Base-by-base conservation (phyloP, 192 early-diverging fungal genomes). In the Paraglomus occultum region DNA sequence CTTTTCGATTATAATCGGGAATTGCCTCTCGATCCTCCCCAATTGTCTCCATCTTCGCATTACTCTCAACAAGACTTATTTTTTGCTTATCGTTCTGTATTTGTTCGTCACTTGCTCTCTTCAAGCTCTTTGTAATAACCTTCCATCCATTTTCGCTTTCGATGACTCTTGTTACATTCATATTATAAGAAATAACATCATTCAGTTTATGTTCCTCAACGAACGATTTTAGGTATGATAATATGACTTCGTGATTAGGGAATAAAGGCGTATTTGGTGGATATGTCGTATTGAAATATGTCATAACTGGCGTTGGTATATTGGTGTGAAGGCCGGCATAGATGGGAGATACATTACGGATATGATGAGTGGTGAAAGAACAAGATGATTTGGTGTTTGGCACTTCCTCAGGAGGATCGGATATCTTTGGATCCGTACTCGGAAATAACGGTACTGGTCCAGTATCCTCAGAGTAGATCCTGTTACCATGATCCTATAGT, bases 261-360 rank as follows among this genome's bases (percentile, higher is more conserved):
- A 79, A 86, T n/a, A 76, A 55, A 6, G 79, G 76, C 2, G 69
- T 62, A 1, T 72, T 23, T 0, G 18, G 2, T 9, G 71, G 73
- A 45, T 84, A 86, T 5, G 74, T 70, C 18, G 74, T 45, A 54
- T 77, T 79, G 4, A 75, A 72, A 59, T 74, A 84, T 47, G 77
- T 73, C 85, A 86, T 86, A 3, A 84, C 77, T 20, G 75, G 73
- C 8, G 55, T 80, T 23, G 85, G 81, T n/a, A 86, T 49, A 51
- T 86, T 86, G 18, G 85, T 81, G 44, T 74, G 74, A 1, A 86
- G 67, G 9, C 74, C 67, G n/a, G 73, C 64, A 62, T 86, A 84
- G 14, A 79, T 70, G 39, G 77, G 52, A 2, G 74, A 73, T 46
- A 40, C 18, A 3, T 52, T 51, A 8, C 44, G 51, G 1, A 54